These are phyloP conservation scores for Penicillium chermesinum DNA, from an alignment of 495 filamentous ascomycete genomes.

Conservation along the genomic window DNA sequence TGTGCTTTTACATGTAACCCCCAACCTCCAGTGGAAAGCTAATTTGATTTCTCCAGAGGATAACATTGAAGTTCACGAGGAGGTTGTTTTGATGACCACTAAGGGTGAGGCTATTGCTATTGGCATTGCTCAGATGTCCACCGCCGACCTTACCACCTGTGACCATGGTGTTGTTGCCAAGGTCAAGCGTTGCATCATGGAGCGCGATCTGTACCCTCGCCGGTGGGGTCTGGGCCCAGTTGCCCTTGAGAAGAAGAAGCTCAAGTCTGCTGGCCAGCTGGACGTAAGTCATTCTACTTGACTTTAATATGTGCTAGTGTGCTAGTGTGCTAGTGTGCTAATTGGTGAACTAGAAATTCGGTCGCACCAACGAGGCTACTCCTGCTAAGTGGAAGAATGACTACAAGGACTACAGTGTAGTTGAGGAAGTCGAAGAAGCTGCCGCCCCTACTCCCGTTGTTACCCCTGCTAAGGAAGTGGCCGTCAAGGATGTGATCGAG, in stretches of 20 bases:
- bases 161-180: constrained; percentile 96
- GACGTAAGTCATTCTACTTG: constrained; percentile 54
- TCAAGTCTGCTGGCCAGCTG: constrained; percentile 94
- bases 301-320: not conserved
- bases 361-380: constrained; percentile 83
- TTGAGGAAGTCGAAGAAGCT: constrained; percentile 38
- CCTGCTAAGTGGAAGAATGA: constrained; percentile 83
- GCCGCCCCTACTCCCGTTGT: constrained; percentile 32
- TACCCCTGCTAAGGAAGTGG: constrained; percentile 22
- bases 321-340: constrained; percentile 8
- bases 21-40: constrained; percentile 7
- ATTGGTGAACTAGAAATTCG: constrained; percentile 63
- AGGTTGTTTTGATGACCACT: constrained; percentile 95
- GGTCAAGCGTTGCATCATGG: constrained; percentile 98
- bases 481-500: constrained; percentile 32
- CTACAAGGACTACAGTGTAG: constrained; percentile 80
- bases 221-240: constrained; percentile 92
- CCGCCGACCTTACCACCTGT: constrained; percentile 83
- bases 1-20: constrained; percentile 15
- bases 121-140: constrained; percentile 92
- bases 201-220: constrained; percentile 91
- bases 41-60: constrained; percentile 50
- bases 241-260: constrained; percentile 95
- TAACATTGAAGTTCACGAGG: constrained; percentile 82
- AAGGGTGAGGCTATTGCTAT: constrained; percentile 98